A percentile compares a stretch with the other conserved stretches of the same genome.
Conservation (phyloP, 2,329 filamentous ascomycete species). For the Dryadomyces quercivorus region DNA sequence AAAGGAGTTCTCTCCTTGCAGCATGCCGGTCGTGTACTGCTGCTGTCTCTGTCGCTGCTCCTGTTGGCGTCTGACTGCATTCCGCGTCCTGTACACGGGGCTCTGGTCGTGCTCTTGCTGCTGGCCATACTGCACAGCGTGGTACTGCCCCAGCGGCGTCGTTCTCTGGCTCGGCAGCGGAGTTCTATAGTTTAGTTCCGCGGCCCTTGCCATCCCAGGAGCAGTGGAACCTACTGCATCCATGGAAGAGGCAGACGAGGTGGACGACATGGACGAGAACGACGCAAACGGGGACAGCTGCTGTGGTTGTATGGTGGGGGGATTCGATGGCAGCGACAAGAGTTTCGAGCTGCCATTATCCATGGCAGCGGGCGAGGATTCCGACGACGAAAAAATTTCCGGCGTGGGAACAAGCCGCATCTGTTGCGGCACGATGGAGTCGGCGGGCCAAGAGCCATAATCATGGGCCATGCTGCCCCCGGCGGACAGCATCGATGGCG, state of each 20-base stretch:
- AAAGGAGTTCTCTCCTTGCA: neutral
- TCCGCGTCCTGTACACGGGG: neutral
- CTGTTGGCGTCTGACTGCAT: neutral
- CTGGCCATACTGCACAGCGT: no score
- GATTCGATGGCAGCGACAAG: no score
- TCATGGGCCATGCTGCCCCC: no score
- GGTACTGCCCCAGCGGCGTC: neutral
- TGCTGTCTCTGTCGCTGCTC: neutral
- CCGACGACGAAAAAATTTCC: neutral
- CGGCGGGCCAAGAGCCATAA: neutral
- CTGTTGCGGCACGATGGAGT: neutral
- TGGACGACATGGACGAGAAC: neutral
- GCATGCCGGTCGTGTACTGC: neutral
- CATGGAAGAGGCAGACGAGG: neutral
- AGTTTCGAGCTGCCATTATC: no score
- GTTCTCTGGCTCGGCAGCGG: neutral
- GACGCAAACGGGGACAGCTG: no score
- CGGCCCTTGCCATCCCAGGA: no score
- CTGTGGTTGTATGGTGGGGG: no score
- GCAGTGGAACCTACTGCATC: neutral
- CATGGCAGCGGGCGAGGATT: neutral
- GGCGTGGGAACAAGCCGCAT: neutral
- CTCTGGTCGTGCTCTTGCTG: no score
- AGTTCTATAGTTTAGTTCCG: neutral
- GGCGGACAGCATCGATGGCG: no score